Evolutionary conservation across 2,329 filamentous ascomycete species (phyloP).

Genomic region (Xylariaceae sp.): DNA sequence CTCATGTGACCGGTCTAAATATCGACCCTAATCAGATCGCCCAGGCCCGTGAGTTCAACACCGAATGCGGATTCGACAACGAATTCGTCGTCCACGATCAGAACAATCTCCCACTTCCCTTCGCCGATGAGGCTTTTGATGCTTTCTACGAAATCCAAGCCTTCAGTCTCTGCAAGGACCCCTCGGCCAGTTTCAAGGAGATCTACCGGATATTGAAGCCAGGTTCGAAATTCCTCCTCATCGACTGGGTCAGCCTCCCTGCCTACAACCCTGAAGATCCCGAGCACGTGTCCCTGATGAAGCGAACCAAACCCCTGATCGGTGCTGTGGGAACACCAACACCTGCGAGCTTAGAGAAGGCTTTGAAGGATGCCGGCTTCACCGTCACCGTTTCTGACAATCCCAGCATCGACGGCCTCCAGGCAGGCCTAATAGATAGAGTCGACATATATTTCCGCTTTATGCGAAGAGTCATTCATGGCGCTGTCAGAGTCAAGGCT

Average conservation of each 20-base stretch:
- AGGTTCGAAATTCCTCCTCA: slow-evolving; percentile 45
- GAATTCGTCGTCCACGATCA: slow-evolving; percentile 49
- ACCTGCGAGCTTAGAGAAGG: slow-evolving; percentile 42
- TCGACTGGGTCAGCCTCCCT: slow-evolving; percentile 52
- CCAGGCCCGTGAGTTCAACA: slow-evolving; percentile 31
- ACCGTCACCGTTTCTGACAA: slow-evolving; percentile 45
- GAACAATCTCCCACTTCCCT: slow-evolving; percentile 49
- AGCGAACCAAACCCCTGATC: slow-evolving; percentile 51
- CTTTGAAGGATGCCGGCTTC: slow-evolving; percentile 45
- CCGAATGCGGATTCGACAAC: slow-evolving; percentile 34
- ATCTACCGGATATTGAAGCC: slow-evolving; percentile 48
- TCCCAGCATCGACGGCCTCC: slow-evolving; percentile 47
- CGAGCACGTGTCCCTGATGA: slow-evolving; percentile 48
- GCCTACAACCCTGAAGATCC: slow-evolving; percentile 44
- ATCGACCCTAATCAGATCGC: slow-evolving; percentile 49
- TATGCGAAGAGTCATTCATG: slow-evolving; percentile 45
- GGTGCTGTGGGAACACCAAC: slow-evolving; percentile 53
- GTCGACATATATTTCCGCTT: slow-evolving; percentile 52
- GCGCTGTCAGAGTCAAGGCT: slow-evolving; percentile 42
- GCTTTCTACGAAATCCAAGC: slow-evolving; percentile 57
- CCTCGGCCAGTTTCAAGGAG: slow-evolving; percentile 43
- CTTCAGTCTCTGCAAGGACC: slow-evolving; percentile 49
- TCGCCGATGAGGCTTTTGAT: slow-evolving; percentile 46
- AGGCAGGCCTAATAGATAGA: slow-evolving; percentile 50
- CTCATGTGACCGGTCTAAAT: slow-evolving; percentile 48